Percentiles rank a stretch among this genome's conserved stretches.
Conservation (phyloP, 2,329 filamentous ascomycete species). For the Aplosporella prunicola region DNA sequence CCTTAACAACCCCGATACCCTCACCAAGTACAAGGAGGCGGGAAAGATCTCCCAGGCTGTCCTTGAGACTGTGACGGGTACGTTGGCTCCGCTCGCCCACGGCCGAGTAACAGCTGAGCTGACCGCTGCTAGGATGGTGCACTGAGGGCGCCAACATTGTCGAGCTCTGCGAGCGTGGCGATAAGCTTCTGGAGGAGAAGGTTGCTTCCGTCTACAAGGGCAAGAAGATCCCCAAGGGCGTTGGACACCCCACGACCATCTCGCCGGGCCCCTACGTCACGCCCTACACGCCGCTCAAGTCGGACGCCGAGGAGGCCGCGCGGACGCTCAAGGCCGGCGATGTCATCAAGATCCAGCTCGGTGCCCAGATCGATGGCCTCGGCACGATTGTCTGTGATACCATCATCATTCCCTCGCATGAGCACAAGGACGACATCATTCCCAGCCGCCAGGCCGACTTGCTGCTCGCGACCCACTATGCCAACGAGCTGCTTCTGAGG, state of each 20-base stretch:
- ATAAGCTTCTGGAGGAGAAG: slow-evolving; percentile 90
- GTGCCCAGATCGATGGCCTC: slow-evolving; percentile 95
- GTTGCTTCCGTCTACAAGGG: slow-evolving; percentile 93
- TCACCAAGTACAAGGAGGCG: slow-evolving; percentile 98
- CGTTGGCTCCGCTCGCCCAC: slow-evolving; percentile 15
- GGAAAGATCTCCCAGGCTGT: slow-evolving; percentile 94
- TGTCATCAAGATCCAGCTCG: slow-evolving; percentile 95
- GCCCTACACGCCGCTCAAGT: slow-evolving; percentile 84
- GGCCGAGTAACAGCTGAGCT: slow-evolving; percentile 15
- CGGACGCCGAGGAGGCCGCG: slow-evolving; percentile 76
- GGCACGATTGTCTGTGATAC: slow-evolving; percentile 94
- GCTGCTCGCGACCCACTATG: slow-evolving; percentile 82
- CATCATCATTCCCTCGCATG: slow-evolving; percentile 59
- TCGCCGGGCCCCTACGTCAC: slow-evolving; percentile 92
- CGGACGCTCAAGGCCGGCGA: slow-evolving; percentile 74
- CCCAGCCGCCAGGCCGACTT: slow-evolving; percentile 77
- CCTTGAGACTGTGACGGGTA: slow-evolving; percentile 68
- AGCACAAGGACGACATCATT: slow-evolving; percentile 53
- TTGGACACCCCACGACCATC: slow-evolving; percentile 88
- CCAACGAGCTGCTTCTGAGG: slow-evolving; percentile 87
- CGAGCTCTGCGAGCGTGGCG: slow-evolving; percentile 88
- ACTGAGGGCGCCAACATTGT: slow-evolving; percentile 86
- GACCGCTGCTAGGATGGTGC: slow-evolving; percentile 47
- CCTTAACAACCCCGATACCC: slow-evolving; percentile 82
- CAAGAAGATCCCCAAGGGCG: slow-evolving; percentile 93